Conservation (phyloP, 768 basidiomycete species). For the Trametes cinnabarina region DNA sequence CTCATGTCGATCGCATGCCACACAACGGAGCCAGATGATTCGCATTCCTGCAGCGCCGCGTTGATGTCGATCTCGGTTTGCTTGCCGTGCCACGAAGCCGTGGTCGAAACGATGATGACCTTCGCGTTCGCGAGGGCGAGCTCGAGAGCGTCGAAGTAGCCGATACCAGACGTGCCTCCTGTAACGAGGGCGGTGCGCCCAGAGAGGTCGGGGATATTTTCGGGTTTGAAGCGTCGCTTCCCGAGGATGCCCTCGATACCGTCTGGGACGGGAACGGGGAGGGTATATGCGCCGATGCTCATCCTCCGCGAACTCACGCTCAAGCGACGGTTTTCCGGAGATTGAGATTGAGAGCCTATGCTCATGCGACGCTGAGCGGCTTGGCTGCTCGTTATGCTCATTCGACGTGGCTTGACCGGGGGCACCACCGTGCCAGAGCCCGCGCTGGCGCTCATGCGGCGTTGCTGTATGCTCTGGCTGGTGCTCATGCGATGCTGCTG, state of each 20-base stretch:
- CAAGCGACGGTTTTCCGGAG: not conserved
- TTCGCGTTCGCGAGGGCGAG: conserved; percentile 26
- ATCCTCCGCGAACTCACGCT: not conserved
- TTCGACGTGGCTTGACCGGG: not conserved
- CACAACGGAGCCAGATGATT: conserved; percentile 22
- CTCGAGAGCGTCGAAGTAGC: conserved; percentile 31
- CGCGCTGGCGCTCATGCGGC: conserved; percentile 8
- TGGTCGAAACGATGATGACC: conserved; percentile 30
- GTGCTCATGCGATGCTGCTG: conserved; percentile 2
- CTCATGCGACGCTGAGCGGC: conserved; percentile 5
- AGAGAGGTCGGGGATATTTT: conserved; percentile 27
- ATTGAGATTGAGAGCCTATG: not conserved
- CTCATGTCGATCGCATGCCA: conserved; percentile 26
- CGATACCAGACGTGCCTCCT: conserved; percentile 27
- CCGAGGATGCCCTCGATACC: conserved; percentile 7
- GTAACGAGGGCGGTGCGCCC: conserved; percentile 29
- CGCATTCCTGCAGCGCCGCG: conserved; percentile 20
- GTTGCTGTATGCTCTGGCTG: not conserved
- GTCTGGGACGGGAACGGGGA: conserved; percentile 6
- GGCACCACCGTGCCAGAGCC: not conserved
- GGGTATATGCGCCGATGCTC: conserved; percentile 10
- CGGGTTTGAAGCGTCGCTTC: conserved; percentile 23
- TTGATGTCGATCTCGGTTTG: conserved; percentile 28
- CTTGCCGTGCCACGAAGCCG: conserved; percentile 24
- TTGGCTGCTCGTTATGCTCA: conserved; percentile 7